Base-by-base conservation (phyloP, 257 asterid genomes). In the Misopates orontium region DNA sequence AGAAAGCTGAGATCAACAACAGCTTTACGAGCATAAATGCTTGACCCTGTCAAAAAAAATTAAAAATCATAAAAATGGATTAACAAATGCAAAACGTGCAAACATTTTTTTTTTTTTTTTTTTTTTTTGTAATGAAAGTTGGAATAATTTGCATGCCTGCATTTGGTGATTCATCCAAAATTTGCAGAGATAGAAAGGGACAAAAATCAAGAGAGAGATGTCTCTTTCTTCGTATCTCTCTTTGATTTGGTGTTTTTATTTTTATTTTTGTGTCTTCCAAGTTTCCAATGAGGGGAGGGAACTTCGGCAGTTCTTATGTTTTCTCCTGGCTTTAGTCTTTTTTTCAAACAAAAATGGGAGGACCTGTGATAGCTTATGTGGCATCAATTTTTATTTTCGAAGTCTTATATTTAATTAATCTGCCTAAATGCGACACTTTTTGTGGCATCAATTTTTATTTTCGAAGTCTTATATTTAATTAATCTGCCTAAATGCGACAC, bases 41-140 rank as follows among this genome's bases (percentile, higher is more conserved):
- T 60, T 62, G 12, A 51, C 60, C 87, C 96, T 89, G 84, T 69
- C n/a, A n/a, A 17, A 66, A 31, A 17, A 55, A 60, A 66, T 1
- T 17, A 49, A 62, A 53, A 31, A 68, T 61, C 2, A 8, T 10
- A 25, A 4, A 55, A 61, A 41, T 21, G 17, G 40, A 48, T 31
- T 22, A 45, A 28, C 2, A 48, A 19, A 22, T 45, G 41, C 8
- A 64, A 69, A 22, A 18, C 20, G 16, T 31, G 16, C 10, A 66
- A 16, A 1, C 49, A 17, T 39, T 25, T 56, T 63, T 64, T 67
- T n/a, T n/a, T n/a, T n/a, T n/a, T n/a, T n/a, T n/a, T n/a, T n/a
- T n/a, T n/a, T n/a, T n/a, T n/a, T n/a, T n/a, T n/a, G n/a, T n/a
- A n/a, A n/a, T 28, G 36, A 28, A 7, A 28, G 7, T 28, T 2